Conservation (phyloP, 345 rosid genomes). For the Lagerstroemia speciosa region DNA sequence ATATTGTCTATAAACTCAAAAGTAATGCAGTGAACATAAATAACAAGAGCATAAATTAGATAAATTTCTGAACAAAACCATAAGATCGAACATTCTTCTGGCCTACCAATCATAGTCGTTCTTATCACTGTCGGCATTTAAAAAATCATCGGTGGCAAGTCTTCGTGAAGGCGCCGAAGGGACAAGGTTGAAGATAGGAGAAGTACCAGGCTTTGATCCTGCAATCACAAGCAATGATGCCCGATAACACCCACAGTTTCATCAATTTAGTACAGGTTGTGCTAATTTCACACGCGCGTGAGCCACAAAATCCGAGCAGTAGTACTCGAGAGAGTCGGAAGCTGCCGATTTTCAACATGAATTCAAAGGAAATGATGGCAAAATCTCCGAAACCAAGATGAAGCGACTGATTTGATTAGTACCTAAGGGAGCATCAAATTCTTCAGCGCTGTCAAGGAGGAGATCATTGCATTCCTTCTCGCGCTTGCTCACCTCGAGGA, state of each 20-base stretch:
- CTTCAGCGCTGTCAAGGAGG: slow-evolving; percentile 49
- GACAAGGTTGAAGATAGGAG: slow-evolving; percentile 72
- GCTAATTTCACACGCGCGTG: not conserved
- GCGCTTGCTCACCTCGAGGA: slow-evolving; percentile 82
- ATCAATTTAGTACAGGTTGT: not conserved
- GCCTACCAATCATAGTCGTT: slow-evolving; percentile 93
- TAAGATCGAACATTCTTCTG: not conserved
- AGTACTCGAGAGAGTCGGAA: not conserved
- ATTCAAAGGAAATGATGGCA: not conserved
- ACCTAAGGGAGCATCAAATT: slow-evolving; percentile 75
- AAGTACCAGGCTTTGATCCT: slow-evolving; percentile 79
- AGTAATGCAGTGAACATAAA: too few relatives aligned
- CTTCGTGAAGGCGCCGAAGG: slow-evolving; percentile 44
- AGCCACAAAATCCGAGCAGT: too few relatives aligned
- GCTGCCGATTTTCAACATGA: not conserved
- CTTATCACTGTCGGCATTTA: slow-evolving; percentile 81
- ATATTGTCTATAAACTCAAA: not conserved
- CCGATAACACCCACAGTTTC: not conserved
- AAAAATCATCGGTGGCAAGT: slow-evolving; percentile 79
- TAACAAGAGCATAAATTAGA: not conserved
- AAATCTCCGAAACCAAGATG: not conserved
- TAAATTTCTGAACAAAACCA: not conserved
- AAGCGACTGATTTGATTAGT: not conserved
- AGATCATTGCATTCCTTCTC: slow-evolving; percentile 69
- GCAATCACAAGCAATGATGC: slow-evolving; percentile 8